Evolutionary conservation across 345 rosid species (phyloP).

Genomic region (Psidium friedrichsthalianum): DNA sequence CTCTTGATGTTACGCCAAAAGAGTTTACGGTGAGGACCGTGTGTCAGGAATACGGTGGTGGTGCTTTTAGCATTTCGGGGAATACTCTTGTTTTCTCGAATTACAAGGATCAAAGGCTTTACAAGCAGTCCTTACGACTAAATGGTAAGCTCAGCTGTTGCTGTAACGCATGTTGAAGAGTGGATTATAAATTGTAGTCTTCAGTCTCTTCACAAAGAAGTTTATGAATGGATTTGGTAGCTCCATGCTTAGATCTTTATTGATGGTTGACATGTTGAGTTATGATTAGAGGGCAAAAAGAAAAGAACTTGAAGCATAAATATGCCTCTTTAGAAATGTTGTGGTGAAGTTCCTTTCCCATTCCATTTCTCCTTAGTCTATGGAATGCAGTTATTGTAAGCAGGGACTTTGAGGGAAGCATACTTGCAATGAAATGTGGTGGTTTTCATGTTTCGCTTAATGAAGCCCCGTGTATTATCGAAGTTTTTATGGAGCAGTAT

Average conservation of each 20-base stretch:
- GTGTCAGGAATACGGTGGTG: constrained; percentile 94
- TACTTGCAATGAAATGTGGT: neutral
- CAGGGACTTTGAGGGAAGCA: neutral
- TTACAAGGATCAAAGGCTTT: constrained; percentile 80
- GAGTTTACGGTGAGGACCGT: constrained; percentile 69
- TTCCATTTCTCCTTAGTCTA: neutral
- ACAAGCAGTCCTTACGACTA: constrained; percentile 36
- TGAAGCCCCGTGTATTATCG: neutral
- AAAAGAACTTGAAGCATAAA: neutral
- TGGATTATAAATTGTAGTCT: neutral
- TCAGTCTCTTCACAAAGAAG: neutral
- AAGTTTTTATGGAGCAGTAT: neutral
- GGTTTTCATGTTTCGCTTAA: neutral
- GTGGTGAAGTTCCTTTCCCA: neutral
- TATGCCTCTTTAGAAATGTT: neutral
- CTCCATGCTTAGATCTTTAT: neutral
- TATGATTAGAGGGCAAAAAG: neutral
- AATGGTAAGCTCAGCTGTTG: constrained; percentile 18
- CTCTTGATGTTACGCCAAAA: constrained; percentile 65
- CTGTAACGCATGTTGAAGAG: neutral
- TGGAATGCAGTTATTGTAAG: neutral
- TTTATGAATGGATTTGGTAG: neutral
- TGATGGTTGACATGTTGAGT: neutral
- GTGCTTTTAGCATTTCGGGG: constrained; percentile 55
- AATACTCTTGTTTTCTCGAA: constrained; percentile 65